A percentile compares a stretch with the other conserved stretches of the same genome.
Conservation (phyloP, 2,329 filamentous ascomycete species). For the Xylaria sp. region DNA sequence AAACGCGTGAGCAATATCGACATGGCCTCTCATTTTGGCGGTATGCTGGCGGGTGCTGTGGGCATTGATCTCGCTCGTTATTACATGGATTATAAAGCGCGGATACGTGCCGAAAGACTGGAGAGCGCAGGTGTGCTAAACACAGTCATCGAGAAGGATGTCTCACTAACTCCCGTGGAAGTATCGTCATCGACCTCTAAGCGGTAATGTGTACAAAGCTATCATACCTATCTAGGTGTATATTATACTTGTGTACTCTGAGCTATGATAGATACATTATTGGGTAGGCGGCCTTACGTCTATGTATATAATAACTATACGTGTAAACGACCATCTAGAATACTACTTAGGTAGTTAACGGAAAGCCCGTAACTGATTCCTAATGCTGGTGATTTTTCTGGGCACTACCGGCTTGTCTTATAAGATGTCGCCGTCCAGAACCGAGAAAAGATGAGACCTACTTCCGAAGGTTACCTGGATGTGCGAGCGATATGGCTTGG, state of each 20-base stretch:
- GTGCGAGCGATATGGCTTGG: slow-evolving; percentile 6
- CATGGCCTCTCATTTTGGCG: slow-evolving; percentile 63
- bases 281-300: background rate
- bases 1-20: slow-evolving; percentile 56
- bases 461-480: too few relatives aligned
- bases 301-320: background rate
- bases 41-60: slow-evolving; percentile 59
- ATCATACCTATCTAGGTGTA: slow-evolving; percentile 10
- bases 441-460: too few relatives aligned
- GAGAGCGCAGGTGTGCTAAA: slow-evolving; percentile 42
- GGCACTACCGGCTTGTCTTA: too few relatives aligned
- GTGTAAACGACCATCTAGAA: background rate
- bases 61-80: slow-evolving; percentile 53
- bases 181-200: slow-evolving; percentile 12
- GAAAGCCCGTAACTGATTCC: background rate
- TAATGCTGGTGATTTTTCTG: background rate
- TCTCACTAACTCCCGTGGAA: slow-evolving; percentile 8
- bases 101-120: slow-evolving; percentile 42
- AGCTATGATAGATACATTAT: background rate
- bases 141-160: slow-evolving; percentile 34
- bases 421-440: too few relatives aligned
- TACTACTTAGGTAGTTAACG: background rate
- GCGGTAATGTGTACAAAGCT: slow-evolving; percentile 17
- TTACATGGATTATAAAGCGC: slow-evolving; percentile 45
- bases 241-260: background rate